Base-by-base conservation (phyloP, 148 eudicot species). In the Salicornia ramosissima region DNA sequence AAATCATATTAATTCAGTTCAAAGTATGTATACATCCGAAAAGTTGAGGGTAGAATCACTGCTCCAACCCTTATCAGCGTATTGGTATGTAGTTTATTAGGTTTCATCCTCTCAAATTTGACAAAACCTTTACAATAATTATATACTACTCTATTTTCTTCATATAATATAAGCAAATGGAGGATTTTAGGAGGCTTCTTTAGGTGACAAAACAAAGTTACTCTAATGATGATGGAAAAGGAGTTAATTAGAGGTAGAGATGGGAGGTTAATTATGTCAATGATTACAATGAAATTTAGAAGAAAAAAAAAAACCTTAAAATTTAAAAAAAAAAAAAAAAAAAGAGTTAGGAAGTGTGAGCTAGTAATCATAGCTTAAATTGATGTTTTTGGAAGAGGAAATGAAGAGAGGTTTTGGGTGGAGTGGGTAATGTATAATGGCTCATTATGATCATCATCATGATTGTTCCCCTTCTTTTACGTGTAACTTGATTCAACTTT, bases 391-490 rank as follows among this genome's bases (percentile, higher is more conserved):
- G 53, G 33, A 6, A 24, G 26, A 28, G 14, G 47, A 34, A 40
- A 39, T 39, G 43, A 54, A 67, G 34, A 19, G 47, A 60, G 22
- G 15, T 15, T 13, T 62, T 54, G 28, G 47, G 53, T 55, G 70
- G 74, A n/a, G 70, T 43, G 65, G 73, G 79, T 56, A 34, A 52
- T 49, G 61, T 67, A 72, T 75, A 33, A 79, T 66, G 65, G 69
- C 73, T 71, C 66, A 71, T 79, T 16, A 79, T 73, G 65, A 61
- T 61, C 46, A 61, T 39, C 46, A 76, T 76, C 54, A 80, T 76
- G 33, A 72, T 80, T 65, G 49, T 76, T 75, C 72, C 77, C 76
- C 79, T 68, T 76, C 76, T 71, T 72, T 75, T 80, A 80, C 77
- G 76, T 75, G 79, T 67, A 57, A 64, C 63, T 62, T 36, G 40